Evolutionary conservation across 2,329 filamentous ascomycete genomes (phyloP).

Genomic region (Colletotrichum sp.): DNA sequence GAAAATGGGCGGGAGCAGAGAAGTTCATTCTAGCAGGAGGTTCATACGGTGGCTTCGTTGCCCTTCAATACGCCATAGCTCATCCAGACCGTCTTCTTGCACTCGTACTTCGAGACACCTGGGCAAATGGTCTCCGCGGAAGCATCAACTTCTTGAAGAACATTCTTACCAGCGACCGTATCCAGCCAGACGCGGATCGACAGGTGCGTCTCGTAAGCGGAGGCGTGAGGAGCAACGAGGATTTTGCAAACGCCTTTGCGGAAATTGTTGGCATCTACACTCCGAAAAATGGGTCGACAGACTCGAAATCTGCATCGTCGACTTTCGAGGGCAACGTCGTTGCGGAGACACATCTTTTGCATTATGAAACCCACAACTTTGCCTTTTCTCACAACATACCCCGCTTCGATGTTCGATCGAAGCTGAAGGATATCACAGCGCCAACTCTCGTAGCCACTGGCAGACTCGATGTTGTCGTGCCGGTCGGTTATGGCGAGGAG

Average conservation of each 20-base stretch:
- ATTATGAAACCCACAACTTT: conserved; percentile 27
- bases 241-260: conserved; percentile 18
- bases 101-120: conserved; percentile 26
- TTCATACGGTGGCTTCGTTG: conserved; percentile 28
- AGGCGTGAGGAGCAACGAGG: conserved; percentile 19
- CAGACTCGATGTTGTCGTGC: conserved; percentile 25
- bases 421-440: conserved; percentile 19
- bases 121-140: conserved; percentile 23
- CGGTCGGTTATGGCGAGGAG: conserved; percentile 24
- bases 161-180: conserved; percentile 14
- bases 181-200: conserved; percentile 21
- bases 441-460: conserved; percentile 26
- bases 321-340: neutral
- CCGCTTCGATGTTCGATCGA: conserved; percentile 25
- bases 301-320: neutral
- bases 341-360: conserved; percentile 2
- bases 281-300: neutral
- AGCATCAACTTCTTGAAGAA: conserved; percentile 17
- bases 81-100: conserved; percentile 23
- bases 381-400: conserved; percentile 26
- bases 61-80: conserved; percentile 26
- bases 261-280: conserved; percentile 26
- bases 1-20: conserved; percentile 24
- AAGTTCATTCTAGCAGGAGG: conserved; percentile 26
- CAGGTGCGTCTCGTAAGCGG: conserved; percentile 26